Conservation (phyloP, 352 stramenopile genomes). For the Pythium phragmitis region DNA sequence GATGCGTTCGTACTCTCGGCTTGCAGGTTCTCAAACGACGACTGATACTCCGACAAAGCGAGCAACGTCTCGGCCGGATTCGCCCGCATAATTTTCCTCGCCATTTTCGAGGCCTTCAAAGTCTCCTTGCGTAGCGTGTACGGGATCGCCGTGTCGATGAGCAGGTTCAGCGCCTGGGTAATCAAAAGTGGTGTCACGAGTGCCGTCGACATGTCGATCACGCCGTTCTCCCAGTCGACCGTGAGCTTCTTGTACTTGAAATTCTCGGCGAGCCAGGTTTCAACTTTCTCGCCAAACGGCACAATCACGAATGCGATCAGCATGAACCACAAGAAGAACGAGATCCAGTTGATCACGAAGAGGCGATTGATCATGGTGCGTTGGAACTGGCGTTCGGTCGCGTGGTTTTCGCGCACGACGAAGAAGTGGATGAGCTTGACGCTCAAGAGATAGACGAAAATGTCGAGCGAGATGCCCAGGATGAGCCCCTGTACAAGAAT, state of each 20-base stretch:
- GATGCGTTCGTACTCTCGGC: slow-evolving; percentile 31
- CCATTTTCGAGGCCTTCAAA: slow-evolving; percentile 70
- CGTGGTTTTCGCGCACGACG: slow-evolving; percentile 81
- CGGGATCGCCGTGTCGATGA: slow-evolving; percentile 80
- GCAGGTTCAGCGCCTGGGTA: slow-evolving; percentile 80
- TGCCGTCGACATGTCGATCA: slow-evolving; percentile 88
- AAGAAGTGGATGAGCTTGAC: slow-evolving; percentile 85
- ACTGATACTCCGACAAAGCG: slow-evolving; percentile 80
- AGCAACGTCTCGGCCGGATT: slow-evolving; percentile 82
- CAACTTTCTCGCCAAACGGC: slow-evolving; percentile 75
- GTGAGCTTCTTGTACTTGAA: slow-evolving; percentile 82
- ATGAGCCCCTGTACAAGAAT: slow-evolving; percentile 83
- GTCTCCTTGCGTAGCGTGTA: slow-evolving; percentile 63
- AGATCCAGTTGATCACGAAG: slow-evolving; percentile 90
- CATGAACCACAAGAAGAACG: slow-evolving; percentile 90
- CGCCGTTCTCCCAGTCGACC: slow-evolving; percentile 77
- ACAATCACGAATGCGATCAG: slow-evolving; percentile 88
- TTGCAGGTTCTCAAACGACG: slow-evolving; percentile 68
- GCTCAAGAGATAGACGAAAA: slow-evolving; percentile 83
- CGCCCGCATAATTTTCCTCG: slow-evolving; percentile 77
- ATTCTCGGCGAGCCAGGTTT: slow-evolving; percentile 76
- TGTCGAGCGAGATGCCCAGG: slow-evolving; percentile 79
- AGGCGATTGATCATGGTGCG: slow-evolving; percentile 84
- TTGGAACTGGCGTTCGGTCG: slow-evolving; percentile 78
- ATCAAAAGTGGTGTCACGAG: slow-evolving; percentile 84